phyloP scores from a whole-genome alignment of 1,284 basidiomycete genomes.

The Leccinum subrobustum region DNA sequence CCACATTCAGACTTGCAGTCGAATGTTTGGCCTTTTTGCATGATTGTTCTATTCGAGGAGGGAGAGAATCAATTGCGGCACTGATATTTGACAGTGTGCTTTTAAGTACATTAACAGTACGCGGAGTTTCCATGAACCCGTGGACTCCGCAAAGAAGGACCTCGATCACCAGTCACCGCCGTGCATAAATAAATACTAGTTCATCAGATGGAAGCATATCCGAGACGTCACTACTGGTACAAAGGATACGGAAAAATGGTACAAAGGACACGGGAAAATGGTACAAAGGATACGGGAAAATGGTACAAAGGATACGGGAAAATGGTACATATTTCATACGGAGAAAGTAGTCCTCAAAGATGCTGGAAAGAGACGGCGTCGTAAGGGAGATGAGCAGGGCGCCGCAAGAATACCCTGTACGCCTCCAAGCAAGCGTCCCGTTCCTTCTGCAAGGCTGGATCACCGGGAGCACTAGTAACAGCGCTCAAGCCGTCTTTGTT shows the following conservation, averaged over 20 bases:
- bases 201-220: too few species aligned
- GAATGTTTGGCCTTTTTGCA: neutral
- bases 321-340: neutral
- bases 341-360: neutral
- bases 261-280: too few species aligned
- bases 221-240: neutral
- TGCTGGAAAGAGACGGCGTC: neutral
- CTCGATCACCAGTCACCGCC: neutral
- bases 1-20: neutral
- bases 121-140: neutral
- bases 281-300: too few species aligned
- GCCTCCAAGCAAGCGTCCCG: neutral
- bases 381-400: neutral
- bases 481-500: too few species aligned
- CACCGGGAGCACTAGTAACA: too few species aligned
- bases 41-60: neutral
- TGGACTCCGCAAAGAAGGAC: neutral
- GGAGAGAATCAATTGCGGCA: neutral
- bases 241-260: neutral
- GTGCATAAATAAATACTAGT: neutral
- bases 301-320: neutral
- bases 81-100: neutral
- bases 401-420: neutral
- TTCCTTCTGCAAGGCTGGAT: neutral
- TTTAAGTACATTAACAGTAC: neutral